These are phyloP conservation scores for Rhizopogon vulgaris DNA, from an alignment of 768 basidiomycete genomes.

Conservation along the genomic window DNA sequence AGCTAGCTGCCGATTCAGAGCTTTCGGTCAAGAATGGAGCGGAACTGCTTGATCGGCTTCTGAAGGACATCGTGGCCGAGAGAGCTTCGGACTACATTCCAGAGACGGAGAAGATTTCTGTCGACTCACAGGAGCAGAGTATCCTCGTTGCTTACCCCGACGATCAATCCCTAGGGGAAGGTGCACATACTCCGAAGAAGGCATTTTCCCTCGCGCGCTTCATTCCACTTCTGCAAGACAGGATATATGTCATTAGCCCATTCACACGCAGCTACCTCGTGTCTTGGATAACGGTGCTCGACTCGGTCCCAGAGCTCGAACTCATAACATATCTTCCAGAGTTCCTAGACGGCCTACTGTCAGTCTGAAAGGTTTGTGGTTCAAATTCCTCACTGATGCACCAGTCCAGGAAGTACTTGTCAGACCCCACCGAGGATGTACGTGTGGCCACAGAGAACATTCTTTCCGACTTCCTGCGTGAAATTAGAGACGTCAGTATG, in stretches of 20 bases:
- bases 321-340: constrained; percentile 92
- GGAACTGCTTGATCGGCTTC: constrained; percentile 90
- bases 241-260: constrained; percentile 93
- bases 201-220: constrained; percentile 94
- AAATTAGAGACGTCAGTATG: constrained; percentile 80
- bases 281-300: constrained; percentile 92
- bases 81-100: constrained; percentile 92
- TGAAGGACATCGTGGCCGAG: constrained; percentile 97
- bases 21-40: constrained; percentile 97
- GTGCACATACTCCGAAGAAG: constrained; percentile 41
- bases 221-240: constrained; percentile 87
- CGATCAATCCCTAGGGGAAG: constrained; percentile 31
- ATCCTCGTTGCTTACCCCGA: constrained; percentile 66
- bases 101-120: constrained; percentile 61
- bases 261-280: constrained; percentile 96
- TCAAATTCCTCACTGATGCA: constrained; percentile 5
- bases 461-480: constrained; percentile 82
- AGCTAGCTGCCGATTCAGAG: constrained; percentile 96
- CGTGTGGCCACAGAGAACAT: constrained; percentile 86
- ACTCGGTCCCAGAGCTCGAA: constrained; percentile 95
- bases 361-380: constrained; percentile 25
- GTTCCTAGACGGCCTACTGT: constrained; percentile 92
- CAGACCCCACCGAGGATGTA: constrained; percentile 92
- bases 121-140: constrained; percentile 39
- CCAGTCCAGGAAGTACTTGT: constrained; percentile 76